phyloP scores from a whole-genome alignment of 768 basidiomycete genomes.

The Xerocomellus chrysenteron region DNA sequence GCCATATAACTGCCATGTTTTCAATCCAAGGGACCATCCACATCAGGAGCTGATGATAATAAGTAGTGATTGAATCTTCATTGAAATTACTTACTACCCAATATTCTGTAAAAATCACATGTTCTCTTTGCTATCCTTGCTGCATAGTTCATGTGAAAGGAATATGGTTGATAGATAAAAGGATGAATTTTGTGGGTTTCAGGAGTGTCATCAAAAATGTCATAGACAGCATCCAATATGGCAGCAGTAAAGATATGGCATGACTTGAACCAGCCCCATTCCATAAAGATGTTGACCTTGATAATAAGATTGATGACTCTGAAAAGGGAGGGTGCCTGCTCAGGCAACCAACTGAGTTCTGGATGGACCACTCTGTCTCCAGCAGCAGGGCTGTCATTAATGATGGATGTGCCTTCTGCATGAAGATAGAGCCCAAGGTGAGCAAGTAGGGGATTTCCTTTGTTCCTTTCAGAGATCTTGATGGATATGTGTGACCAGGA shows the following conservation, averaged over 20 bases:
- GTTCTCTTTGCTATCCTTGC: too few species aligned
- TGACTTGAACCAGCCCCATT: neutral
- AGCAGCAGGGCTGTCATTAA: neutral
- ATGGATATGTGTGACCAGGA: neutral
- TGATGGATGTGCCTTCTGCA: too few species aligned
- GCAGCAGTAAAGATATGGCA: neutral
- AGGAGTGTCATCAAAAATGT: neutral
- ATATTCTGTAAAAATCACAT: too few species aligned
- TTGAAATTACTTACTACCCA: too few species aligned
- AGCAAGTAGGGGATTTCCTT: neutral
- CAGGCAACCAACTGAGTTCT: neutral
- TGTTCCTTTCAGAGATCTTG: neutral
- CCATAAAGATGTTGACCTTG: neutral
- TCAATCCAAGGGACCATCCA: too few species aligned
- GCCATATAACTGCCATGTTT: too few species aligned
- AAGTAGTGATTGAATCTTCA: too few species aligned
- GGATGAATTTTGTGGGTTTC: neutral
- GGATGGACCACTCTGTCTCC: neutral
- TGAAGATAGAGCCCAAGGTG: neutral
- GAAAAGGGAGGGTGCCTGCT: neutral
- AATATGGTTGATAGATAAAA: too few species aligned
- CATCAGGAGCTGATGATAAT: too few species aligned
- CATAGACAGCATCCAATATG: neutral
- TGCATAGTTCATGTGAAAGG: too few species aligned
- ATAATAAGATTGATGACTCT: neutral